A percentile compares a stretch with the other conserved stretches of the same genome.
These are phyloP conservation scores for Cyberlindnera suaveolens DNA, from an alignment of 805 yeast genomes.

Conservation along the genomic window DNA sequence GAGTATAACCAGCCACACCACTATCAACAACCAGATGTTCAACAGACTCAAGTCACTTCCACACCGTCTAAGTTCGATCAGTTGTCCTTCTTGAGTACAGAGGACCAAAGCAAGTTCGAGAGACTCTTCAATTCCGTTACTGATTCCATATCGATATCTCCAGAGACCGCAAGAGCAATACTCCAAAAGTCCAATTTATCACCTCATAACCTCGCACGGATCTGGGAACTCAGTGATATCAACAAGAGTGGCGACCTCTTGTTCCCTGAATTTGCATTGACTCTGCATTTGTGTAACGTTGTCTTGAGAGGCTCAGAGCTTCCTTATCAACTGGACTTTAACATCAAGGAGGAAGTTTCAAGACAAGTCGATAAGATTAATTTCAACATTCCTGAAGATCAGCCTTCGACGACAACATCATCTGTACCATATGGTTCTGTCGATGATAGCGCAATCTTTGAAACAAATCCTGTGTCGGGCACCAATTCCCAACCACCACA, in stretches of 20 bases:
- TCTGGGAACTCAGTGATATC: constrained; percentile 89
- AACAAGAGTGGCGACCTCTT: constrained; percentile 76
- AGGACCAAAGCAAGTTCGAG: constrained; percentile 82
- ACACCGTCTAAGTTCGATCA: constrained; percentile 29
- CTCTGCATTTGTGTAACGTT: constrained; percentile 78
- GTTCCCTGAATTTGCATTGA: constrained; percentile 92
- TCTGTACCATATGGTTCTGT: not conserved
- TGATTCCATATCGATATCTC: constrained; percentile 47
- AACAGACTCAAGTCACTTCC: constrained; percentile 4
- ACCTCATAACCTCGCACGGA: constrained; percentile 71
- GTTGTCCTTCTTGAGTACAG: constrained; percentile 74
- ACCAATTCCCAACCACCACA: constrained; percentile 7
- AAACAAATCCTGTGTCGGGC: constrained; percentile 27
- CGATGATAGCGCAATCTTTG: constrained; percentile 16
- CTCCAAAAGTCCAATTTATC: constrained; percentile 72
- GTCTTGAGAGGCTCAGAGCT: constrained; percentile 71
- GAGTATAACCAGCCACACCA: not conserved
- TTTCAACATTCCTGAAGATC: constrained; percentile 60
- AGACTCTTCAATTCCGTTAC: constrained; percentile 77
- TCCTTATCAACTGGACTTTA: constrained; percentile 66
- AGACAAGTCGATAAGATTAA: constrained; percentile 84
- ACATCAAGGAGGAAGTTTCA: constrained; percentile 73
- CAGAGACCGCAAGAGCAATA: constrained; percentile 71
- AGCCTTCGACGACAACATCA: constrained; percentile 1
- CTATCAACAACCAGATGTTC: constrained; percentile 10